Evolutionary conservation across 1,139 yeast genomes (phyloP).

Genomic region (Starmera stellimalicola): DNA sequence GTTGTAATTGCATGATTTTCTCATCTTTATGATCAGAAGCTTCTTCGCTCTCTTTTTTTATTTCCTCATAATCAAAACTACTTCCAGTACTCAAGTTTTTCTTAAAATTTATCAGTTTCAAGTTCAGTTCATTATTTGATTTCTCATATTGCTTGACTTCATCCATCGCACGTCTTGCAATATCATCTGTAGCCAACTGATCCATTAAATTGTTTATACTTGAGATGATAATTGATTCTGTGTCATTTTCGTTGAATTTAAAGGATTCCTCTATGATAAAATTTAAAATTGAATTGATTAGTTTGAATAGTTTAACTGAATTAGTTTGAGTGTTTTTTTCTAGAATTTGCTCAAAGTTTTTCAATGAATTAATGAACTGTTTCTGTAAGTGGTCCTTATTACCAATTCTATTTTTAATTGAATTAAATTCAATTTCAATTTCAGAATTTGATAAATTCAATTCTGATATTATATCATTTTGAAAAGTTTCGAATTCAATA

Average conservation of each 20-base stretch:
- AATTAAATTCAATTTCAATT: conserved; percentile 8
- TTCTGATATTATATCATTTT: conserved; percentile 13
- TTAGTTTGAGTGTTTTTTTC: conserved; percentile 23
- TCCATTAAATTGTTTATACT: conserved; percentile 69
- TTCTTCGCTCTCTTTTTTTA: conserved; percentile 40
- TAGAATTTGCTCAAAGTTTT: conserved; percentile 45
- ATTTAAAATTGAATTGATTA: conserved; percentile 63
- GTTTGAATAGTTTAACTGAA: conserved; percentile 21
- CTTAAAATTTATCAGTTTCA: conserved; percentile 64
- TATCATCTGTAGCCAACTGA: conserved; percentile 73
- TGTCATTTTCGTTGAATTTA: conserved; percentile 34
- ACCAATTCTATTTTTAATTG: conserved; percentile 3
- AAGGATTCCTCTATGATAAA: conserved; percentile 44
- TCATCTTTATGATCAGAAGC: too few relatives aligned
- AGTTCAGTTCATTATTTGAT: conserved; percentile 52
- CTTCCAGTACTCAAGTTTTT: conserved; percentile 56
- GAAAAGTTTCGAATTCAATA: conserved; percentile 8
- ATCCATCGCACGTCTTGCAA: conserved; percentile 63
- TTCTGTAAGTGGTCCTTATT: conserved; percentile 1
- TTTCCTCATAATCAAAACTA: conserved; percentile 53
- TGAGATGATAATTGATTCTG: conserved; percentile 61
- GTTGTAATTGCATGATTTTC: conserved; percentile 44
- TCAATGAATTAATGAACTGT: conserved; percentile 3
- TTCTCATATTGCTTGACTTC: conserved; percentile 55
- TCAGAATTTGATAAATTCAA: conserved; percentile 9